Percentiles rank a stretch among this genome's conserved stretches.
Conservation (phyloP, 441 rosid genomes). For the Mallotus japonicus region DNA sequence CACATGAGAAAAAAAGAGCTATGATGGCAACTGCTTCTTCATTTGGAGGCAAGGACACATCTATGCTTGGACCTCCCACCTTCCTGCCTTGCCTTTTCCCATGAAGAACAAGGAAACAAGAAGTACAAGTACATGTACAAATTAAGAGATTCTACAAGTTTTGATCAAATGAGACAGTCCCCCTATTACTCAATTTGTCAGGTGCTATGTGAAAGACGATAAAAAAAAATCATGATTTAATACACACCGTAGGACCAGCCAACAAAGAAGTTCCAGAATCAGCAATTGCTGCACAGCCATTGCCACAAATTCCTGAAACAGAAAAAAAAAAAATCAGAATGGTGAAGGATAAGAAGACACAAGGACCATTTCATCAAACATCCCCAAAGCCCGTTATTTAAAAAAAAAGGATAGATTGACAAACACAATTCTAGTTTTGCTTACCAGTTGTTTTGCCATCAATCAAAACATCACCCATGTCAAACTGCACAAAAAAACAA, state of each 20-base stretch:
- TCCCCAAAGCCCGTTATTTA: not conserved
- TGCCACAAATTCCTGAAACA: constrained; percentile 59
- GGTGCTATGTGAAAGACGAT: not conserved
- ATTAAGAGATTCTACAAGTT: not conserved
- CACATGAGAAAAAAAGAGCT: too few species aligned
- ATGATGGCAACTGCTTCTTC: too few species aligned
- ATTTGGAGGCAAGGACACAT: too few species aligned
- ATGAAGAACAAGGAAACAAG: not conserved
- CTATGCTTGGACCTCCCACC: not conserved
- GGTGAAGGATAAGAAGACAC: not conserved
- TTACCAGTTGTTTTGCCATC: constrained; percentile 69
- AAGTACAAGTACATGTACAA: not conserved
- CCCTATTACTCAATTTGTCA: not conserved
- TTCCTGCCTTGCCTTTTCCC: not conserved
- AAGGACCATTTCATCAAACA: not conserved
- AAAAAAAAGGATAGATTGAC: too few species aligned
- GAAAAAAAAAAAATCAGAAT: constrained; percentile 6
- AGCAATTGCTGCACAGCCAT: constrained; percentile 77
- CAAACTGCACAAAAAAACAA: constrained; percentile 49
- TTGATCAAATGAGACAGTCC: constrained; percentile 12
- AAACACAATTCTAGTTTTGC: constrained; percentile 3
- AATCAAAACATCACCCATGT: constrained; percentile 78
- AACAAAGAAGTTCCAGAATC: constrained; percentile 86
- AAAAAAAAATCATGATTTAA: not conserved
- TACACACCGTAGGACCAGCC: constrained; percentile 77